These are phyloP conservation scores for Evernia prunastri DNA, from an alignment of 495 filamentous ascomycete species.

Conservation along the genomic window DNA sequence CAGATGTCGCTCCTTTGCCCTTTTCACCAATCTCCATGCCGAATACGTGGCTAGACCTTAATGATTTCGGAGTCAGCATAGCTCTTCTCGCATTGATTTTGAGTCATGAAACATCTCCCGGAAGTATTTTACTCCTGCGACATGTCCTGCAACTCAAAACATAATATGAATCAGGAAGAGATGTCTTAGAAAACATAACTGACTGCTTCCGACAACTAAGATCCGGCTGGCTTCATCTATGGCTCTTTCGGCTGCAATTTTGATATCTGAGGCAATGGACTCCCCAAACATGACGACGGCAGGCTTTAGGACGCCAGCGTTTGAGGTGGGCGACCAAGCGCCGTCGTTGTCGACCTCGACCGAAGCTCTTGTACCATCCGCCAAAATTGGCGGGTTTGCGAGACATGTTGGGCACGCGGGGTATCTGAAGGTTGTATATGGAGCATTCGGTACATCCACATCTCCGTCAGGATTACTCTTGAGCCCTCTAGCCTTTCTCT, in stretches of 20 bases:
- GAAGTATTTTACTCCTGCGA: no score
- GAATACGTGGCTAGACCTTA: constrained; percentile 91
- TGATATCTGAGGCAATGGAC: constrained; percentile 61
- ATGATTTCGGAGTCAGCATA: no score
- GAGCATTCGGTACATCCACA: constrained; percentile 80
- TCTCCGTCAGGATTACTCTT: constrained; percentile 92
- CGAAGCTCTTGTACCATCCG: constrained; percentile 48
- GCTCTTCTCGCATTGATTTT: no score
- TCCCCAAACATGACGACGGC: constrained; percentile 95
- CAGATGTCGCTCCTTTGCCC: constrained; percentile 73
- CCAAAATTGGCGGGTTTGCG: constrained; percentile 51
- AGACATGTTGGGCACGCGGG: constrained; percentile 82
- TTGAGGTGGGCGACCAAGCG: constrained; percentile 64
- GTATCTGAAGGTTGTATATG: constrained; percentile 85
- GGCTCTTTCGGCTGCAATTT: constrained; percentile 67
- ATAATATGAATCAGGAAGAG: no score
- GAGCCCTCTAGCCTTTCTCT: constrained; percentile 60
- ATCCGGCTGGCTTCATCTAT: constrained; percentile 69
- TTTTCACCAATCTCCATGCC: constrained; percentile 82
- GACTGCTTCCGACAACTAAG: constrained; percentile 80
- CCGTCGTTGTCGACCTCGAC: constrained; percentile 77
- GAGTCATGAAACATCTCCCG: no score
- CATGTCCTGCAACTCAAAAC: no score
- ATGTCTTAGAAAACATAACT: no score
- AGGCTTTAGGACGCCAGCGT: constrained; percentile 79